Base-by-base conservation (phyloP, 2,329 filamentous ascomycete genomes). In the Elsinoe necatrix region DNA sequence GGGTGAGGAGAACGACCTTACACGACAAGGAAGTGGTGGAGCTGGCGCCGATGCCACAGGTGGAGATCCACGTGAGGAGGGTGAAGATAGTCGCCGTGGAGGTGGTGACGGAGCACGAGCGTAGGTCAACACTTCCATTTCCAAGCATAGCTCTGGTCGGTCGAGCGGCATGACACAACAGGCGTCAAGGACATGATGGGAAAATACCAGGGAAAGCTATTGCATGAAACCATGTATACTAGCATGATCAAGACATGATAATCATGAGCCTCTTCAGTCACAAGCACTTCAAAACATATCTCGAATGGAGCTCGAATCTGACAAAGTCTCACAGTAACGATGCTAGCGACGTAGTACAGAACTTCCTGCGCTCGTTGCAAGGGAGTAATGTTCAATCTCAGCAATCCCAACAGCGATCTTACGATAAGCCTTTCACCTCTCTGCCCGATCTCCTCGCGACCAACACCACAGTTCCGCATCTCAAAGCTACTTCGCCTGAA, bases 81-180 rank as follows among this genome's bases (percentile, higher is more conserved):
- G 93, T 58, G 84, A 89, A 71, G 84, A 83, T 64, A 83, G 92
- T 62, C 81, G 95, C 75, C 90, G 95, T 73, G 93, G 92, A 59
- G 93, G 95, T 69, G 89, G 89, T 65, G 93, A 97, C 74, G 93
- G 95, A 68, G 95, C 89, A 75, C 84, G 93, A 96, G 93, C 92
- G 93, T 98, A 97, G 92, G 95, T 98, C 50, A n/a, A 16, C 48
- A 14, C 48, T 29, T 20, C 54, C n/a, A 62, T 66, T 61, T 62
- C 69, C 9, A 14, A 21, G 23, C 31, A 41, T 37, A 35, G 37
- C 35, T 21, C 18, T 9, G 39, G 9, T 7, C 39, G 37, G 54
- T 23, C 25, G 7, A 34, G 29, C 35, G n/a, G 52, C 18, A 41
- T 45, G 18, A 31, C 12, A 39, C 18, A 31, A 27, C n/a, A n/a